Evolutionary conservation across 768 basidiomycete genomes (phyloP).

Genomic region (Tricholoma sp.): DNA sequence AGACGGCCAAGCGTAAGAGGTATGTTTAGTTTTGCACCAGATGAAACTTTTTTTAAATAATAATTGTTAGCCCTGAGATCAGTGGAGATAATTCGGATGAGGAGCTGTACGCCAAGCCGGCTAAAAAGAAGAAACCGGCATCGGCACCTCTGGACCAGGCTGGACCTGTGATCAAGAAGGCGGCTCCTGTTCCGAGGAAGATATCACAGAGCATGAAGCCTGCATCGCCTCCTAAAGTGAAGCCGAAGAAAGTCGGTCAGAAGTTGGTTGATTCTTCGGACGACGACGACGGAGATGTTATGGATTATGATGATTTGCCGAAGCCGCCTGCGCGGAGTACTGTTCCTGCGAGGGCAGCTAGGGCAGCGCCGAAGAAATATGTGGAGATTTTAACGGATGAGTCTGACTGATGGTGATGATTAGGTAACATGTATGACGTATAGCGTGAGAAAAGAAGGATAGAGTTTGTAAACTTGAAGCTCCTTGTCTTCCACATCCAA

Average conservation of each 20-base stretch:
- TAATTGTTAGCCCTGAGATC: constrained; percentile 23
- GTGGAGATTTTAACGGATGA: constrained; percentile 53
- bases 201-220: constrained; percentile 58
- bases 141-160: constrained; percentile 2
- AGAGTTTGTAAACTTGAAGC: too few species aligned
- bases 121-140: constrained; percentile 48
- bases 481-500: background rate
- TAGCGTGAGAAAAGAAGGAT: too few species aligned
- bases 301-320: constrained; percentile 38
- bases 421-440: constrained; percentile 27
- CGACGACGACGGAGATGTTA: constrained; percentile 37
- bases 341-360: constrained; percentile 43
- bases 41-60: background rate
- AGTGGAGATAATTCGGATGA: constrained; percentile 39
- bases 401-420: constrained; percentile 8
- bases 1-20: constrained; percentile 64
- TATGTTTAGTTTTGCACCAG: constrained; percentile 16
- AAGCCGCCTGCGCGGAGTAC: constrained; percentile 23
- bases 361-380: constrained; percentile 52
- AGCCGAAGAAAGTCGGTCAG: constrained; percentile 28
- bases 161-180: constrained; percentile 31
- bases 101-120: constrained; percentile 38
- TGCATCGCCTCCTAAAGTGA: constrained; percentile 47
- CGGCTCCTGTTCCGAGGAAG: constrained; percentile 36
- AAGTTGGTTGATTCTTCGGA: constrained; percentile 35